Percentiles rank a stretch among this genome's conserved stretches.
phyloP scores from a whole-genome alignment of 176 grass and related monocot species.

The Oryza punctata region DNA sequence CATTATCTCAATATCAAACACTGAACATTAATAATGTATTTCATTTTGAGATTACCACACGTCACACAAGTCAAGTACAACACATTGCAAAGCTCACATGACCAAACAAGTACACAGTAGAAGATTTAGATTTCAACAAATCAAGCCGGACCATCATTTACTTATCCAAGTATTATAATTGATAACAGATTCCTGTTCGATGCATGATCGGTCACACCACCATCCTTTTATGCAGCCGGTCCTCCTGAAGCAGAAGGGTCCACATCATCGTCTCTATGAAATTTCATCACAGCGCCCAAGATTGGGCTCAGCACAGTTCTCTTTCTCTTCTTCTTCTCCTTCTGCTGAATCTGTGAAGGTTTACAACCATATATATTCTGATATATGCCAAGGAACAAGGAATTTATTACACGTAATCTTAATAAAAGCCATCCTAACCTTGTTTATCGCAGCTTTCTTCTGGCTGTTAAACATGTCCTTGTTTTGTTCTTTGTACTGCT shows the following conservation, averaged over 20 bases:
- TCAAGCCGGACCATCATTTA: background rate
- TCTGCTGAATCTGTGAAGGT: background rate
- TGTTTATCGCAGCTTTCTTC: slow-evolving; percentile 11
- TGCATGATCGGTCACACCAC: background rate
- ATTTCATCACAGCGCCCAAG: slow-evolving; percentile 4
- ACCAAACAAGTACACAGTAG: background rate
- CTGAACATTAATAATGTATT: background rate
- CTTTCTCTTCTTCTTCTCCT: slow-evolving; percentile 14
- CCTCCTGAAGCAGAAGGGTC: background rate
- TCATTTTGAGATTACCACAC: background rate
- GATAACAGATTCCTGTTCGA: background rate
- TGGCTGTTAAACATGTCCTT: background rate
- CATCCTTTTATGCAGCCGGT: background rate
- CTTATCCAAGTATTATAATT: background rate
- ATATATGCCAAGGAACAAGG: background rate
- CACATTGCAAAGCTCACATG: background rate
- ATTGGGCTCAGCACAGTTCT: background rate
- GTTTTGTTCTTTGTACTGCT: background rate
- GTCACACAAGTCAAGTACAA: background rate
- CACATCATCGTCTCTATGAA: slow-evolving; percentile 17
- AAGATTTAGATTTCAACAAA: background rate
- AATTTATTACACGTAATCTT: background rate
- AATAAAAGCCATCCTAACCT: background rate
- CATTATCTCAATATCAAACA: background rate
- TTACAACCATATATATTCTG: background rate